Base-by-base conservation (phyloP, 2,329 filamentous ascomycete species). In the Aspergillus caelatus region DNA sequence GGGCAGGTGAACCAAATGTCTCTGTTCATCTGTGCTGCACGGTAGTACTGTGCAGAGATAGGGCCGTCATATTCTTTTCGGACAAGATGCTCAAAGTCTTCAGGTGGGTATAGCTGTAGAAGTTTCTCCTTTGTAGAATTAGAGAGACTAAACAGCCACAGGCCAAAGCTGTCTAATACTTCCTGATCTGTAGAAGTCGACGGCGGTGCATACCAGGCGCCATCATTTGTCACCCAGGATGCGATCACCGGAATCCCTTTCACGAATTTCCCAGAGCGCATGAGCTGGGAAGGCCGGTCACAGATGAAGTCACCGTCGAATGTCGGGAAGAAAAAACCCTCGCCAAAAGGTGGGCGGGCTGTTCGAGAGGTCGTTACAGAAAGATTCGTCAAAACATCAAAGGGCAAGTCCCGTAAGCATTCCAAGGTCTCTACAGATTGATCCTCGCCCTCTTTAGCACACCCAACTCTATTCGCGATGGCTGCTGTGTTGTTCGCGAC, bases 1-100 rank as follows among this genome's bases (percentile, higher is more conserved):
- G 73, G 72, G 30, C 73, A 77, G 2, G 72, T 72, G 41, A 78
- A 75, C 72, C 70, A 76, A 30, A 77, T 62, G 54, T 77, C 72
- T 3, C 71, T 69, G 58, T 65, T 74, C 45, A 77, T 66, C 39
- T 75, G 74, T 12, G 75, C 73, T n/a, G 75, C 74, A 36, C 73
- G 74, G 57, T 75, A 76, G 63, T 74, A 76, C 55, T 78, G 71
- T 19, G 72, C 60, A 5, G 74, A 71, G 8, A 72, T 71, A 55
- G 12, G 55, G 4, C 63, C 65, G 4, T 66, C 57, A 19, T 58
- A 46, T n/a, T 48, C 43, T 4, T 52, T 36, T 5, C 53, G 58
- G 11, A 62, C 53, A 63, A 67, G 66, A 39, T 65, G 61, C 5
- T 61, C 36, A 21, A 71, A 61, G 1, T 70, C 67, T 58, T 64